Evolutionary conservation across 2,329 filamentous ascomycete genomes (phyloP).

Genomic region (Chaetomiaceae sp.): DNA sequence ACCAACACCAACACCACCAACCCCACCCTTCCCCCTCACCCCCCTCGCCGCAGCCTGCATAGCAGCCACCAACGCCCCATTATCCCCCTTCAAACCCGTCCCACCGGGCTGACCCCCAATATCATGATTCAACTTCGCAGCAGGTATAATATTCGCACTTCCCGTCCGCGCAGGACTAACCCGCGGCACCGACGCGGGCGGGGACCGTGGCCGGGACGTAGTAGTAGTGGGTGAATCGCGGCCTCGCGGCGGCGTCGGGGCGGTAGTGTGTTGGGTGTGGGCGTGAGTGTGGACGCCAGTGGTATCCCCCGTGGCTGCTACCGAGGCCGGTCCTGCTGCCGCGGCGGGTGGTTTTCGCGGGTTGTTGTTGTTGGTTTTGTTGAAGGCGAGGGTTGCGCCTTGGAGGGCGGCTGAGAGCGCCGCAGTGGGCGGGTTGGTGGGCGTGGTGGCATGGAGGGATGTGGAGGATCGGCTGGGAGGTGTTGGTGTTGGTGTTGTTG

Average conservation of each 20-base stretch:
- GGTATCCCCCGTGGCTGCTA: background rate
- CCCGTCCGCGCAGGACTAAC: too few relatives aligned
- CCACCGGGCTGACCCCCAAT: too few relatives aligned
- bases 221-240: too few relatives aligned
- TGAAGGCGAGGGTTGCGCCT: conserved; percentile 53
- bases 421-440: conserved; percentile 6
- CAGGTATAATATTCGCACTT: background rate
- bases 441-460: background rate
- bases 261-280: too few relatives aligned
- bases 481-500: too few relatives aligned
- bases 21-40: background rate
- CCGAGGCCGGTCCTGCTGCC: conserved; percentile 1
- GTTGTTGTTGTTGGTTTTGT: too few relatives aligned
- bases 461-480: background rate
- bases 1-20: too few relatives aligned
- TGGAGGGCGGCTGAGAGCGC: conserved; percentile 42
- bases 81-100: background rate
- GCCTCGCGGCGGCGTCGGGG: too few relatives aligned
- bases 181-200: too few relatives aligned
- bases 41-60: conserved; percentile 31
- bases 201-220: too few relatives aligned
- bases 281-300: background rate
- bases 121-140: too few relatives aligned
- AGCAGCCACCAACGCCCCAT: conserved; percentile 20
- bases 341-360: conserved; percentile 7